Percentiles rank a stretch among this genome's conserved stretches.
phyloP scores from a whole-genome alignment of 2,329 filamentous ascomycete genomes.

The Aspergillus sp. region DNA sequence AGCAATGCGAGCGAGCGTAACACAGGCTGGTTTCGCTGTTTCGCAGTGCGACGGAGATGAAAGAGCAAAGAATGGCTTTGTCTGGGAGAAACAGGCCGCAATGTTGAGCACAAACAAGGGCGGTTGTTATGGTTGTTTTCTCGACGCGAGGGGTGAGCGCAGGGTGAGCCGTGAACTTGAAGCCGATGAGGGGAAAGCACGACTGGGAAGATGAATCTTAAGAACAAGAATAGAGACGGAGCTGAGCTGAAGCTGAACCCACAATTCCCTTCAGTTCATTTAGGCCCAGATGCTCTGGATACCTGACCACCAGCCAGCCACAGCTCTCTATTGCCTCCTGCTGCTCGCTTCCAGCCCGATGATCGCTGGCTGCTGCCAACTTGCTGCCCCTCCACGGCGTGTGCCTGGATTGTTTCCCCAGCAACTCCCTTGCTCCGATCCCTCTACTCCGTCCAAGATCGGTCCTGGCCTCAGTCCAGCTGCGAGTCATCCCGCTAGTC shows the following conservation, averaged over 20 bases:
- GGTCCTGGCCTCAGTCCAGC: not conserved
- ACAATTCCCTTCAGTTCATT: not conserved
- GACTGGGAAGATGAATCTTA: not conserved
- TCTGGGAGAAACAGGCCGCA: conserved; percentile 9
- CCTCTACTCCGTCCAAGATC: conserved; percentile 1
- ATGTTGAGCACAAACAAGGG: not conserved
- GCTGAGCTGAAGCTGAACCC: conserved; percentile 4
- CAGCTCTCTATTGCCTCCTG: too few species aligned
- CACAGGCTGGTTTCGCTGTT: not conserved
- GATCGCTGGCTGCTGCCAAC: not conserved
- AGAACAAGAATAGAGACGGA: not conserved
- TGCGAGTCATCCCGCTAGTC: conserved; percentile 13
- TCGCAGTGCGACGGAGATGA: not conserved
- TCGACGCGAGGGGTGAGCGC: conserved; percentile 2
- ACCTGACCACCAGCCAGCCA: not conserved
- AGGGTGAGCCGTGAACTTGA: not conserved
- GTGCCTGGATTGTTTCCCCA: conserved; percentile 17
- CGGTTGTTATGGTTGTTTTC: not conserved
- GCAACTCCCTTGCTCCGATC: conserved; percentile 23
- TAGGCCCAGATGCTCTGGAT: not conserved
- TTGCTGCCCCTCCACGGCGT: conserved; percentile 4
- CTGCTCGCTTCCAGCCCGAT: not conserved
- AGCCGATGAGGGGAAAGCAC: conserved; percentile 5
- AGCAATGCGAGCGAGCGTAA: conserved; percentile 6
- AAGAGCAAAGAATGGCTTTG: conserved; percentile 16